A percentile compares a stretch with the other conserved stretches of the same genome.
phyloP scores from a whole-genome alignment of 2,329 filamentous ascomycete species.

The Apiospora marii region DNA sequence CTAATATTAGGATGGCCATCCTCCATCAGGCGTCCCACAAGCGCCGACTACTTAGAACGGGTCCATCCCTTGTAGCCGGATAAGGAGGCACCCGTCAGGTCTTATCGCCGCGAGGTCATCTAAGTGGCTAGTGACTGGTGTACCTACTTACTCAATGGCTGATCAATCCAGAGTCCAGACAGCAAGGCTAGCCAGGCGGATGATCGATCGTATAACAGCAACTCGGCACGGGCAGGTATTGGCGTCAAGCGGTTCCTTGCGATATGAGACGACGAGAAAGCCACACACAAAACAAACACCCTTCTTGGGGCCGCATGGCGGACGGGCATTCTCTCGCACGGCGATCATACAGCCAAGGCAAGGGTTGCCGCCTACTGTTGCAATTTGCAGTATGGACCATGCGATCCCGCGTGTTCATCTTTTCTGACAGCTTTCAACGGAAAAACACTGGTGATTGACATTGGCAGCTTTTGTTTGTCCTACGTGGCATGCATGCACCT shows the following conservation, averaged over 20 bases:
- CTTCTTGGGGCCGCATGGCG: background rate
- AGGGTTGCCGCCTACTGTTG: background rate
- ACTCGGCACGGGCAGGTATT: background rate
- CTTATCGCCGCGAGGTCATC: background rate
- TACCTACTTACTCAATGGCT: background rate
- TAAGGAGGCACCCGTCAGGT: background rate
- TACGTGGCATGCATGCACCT: background rate
- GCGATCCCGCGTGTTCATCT: background rate
- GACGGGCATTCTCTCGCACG: background rate
- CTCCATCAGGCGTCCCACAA: background rate
- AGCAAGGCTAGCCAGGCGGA: background rate
- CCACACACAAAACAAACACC: background rate
- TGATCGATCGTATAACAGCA: background rate
- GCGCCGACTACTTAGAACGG: background rate
- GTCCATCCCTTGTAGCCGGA: background rate
- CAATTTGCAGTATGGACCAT: background rate
- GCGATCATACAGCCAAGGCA: constrained; percentile 9
- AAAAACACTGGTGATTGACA: background rate
- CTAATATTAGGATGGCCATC: background rate
- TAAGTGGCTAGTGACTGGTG: background rate
- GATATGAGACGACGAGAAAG: constrained; percentile 12
- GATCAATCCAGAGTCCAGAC: background rate
- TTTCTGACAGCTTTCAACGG: background rate
- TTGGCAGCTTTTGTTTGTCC: background rate
- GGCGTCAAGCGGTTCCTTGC: background rate